Evolutionary conservation across 345 rosid species (phyloP).

Genomic region (Atalantia buxifolia): DNA sequence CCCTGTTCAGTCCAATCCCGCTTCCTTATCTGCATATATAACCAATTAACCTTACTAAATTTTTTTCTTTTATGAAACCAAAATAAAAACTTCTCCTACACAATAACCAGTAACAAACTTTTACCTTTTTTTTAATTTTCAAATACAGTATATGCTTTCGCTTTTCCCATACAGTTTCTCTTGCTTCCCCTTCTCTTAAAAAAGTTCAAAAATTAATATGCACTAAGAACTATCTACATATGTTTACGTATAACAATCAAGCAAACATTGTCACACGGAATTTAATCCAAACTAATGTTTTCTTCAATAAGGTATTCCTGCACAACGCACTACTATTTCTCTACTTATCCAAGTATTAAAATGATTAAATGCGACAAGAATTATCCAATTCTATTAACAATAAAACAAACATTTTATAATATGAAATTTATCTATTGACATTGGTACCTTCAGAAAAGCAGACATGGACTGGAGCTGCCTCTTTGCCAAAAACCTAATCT

Average conservation of each 20-base stretch:
- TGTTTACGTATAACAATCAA: not conserved
- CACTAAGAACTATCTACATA: not conserved
- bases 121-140: not conserved
- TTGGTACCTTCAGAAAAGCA: constrained; percentile 84
- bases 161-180: not conserved
- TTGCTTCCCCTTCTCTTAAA: not conserved
- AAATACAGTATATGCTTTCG: not conserved
- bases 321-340: not conserved
- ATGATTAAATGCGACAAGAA: not conserved
- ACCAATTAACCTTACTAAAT: constrained; percentile 13
- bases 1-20: constrained; percentile 96
- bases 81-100: constrained; percentile 12
- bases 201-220: not conserved
- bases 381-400: not conserved
- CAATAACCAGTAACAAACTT: not conserved
- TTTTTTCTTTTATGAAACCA: constrained; percentile 6
- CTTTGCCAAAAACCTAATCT: constrained; percentile 65
- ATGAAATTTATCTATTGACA: not conserved
- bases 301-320: not conserved
- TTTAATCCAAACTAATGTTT: not conserved
- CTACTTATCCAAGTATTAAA: not conserved
- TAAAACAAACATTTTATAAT: not conserved
- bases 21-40: constrained; percentile 71
- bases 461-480: constrained; percentile 89
- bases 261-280: not conserved